Base-by-base conservation (phyloP, 345 rosid genomes). In the Xanthoceras sorbifolium region DNA sequence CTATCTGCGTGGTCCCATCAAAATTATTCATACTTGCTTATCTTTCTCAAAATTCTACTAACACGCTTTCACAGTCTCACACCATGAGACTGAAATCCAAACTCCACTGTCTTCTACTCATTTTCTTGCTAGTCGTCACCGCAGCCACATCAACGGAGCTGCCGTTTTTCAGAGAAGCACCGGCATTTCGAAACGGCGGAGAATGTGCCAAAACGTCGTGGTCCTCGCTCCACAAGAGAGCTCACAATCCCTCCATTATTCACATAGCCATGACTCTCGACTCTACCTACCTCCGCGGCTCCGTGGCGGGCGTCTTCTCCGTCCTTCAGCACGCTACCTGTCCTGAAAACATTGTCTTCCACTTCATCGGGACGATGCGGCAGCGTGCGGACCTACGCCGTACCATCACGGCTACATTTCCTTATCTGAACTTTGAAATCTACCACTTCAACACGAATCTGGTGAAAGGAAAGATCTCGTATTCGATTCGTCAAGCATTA, bases 201-300 rank as follows among this genome's bases (percentile, higher is more conserved):
- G 90, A 82, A 81, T 92, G 94, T 75, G 78, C 82, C 60, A 68
- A 69, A 76, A 78, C 89, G n/a, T 29, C 73, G 1, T 85, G 86
- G 83, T 38, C 87, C 9, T 70, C 84, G 0, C 22, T 69, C 25
- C 79, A 82, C 78, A 80, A 38, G 15, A 67, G 57, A 5, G 44
- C 67, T 50, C 77, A 82, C 83, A 74, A 85, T 17, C 83, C 87
- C 8, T 76, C 86, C 9, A 38, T 81, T 28, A 90, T 92, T 77
- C 98, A 94, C 83, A 84, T 94, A 66, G 89, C 88, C 1, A 92
- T 94, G 98, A 94, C 97, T 32, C 90, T 94, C 78, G 98, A 94
- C 88, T 73, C 87, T 14, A 87, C 84, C 64, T 94, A 94, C 86
- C 94, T 94, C 88, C 97, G 97, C 0, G 97, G 98, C 77, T 92